Evolutionary conservation across 202 grass and related monocot species (phyloP).

Genomic region (Setaria italica): DNA sequence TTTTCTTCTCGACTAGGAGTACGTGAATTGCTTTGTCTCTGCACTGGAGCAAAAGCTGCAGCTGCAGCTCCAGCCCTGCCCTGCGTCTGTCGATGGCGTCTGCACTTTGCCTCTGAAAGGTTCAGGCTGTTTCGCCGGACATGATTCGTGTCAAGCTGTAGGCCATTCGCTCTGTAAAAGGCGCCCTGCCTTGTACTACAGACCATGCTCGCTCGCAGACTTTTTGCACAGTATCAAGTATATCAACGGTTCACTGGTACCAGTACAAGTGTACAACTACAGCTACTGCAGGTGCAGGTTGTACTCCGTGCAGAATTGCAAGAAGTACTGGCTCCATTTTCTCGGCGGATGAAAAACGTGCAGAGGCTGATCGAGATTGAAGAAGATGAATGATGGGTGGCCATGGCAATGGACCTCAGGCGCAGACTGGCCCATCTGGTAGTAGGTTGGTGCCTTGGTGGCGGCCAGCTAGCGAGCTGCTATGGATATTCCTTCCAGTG

Average conservation of each 20-base stretch:
- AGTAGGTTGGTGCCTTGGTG: slow-evolving; percentile 48
- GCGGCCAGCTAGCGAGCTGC: slow-evolving; percentile 41
- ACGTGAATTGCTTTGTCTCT: slow-evolving; percentile 17
- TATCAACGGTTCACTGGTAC: slow-evolving; percentile 4
- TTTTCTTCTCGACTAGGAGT: background rate
- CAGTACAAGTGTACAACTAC: background rate
- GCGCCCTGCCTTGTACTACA: background rate
- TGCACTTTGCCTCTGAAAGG: slow-evolving; percentile 56
- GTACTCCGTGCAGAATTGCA: background rate
- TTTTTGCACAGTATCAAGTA: background rate
- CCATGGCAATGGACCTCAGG: background rate
- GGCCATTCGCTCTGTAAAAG: slow-evolving; percentile 37
- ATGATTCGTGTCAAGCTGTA: slow-evolving; percentile 63
- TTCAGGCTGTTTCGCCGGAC: slow-evolving; percentile 41
- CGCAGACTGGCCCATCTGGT: background rate
- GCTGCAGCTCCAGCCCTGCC: slow-evolving; percentile 4
- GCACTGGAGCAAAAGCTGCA: slow-evolving; percentile 44
- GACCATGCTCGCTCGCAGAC: background rate
- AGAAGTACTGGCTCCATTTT: background rate
- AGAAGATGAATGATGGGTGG: background rate
- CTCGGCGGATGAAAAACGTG: background rate
- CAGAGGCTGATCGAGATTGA: background rate
- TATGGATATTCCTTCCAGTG: slow-evolving; percentile 23
- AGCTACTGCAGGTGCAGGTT: too few relatives aligned
- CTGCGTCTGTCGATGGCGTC: slow-evolving; percentile 33